phyloP scores from a whole-genome alignment of 371 early-diverging fungal genomes.

The Nematocida major region DNA sequence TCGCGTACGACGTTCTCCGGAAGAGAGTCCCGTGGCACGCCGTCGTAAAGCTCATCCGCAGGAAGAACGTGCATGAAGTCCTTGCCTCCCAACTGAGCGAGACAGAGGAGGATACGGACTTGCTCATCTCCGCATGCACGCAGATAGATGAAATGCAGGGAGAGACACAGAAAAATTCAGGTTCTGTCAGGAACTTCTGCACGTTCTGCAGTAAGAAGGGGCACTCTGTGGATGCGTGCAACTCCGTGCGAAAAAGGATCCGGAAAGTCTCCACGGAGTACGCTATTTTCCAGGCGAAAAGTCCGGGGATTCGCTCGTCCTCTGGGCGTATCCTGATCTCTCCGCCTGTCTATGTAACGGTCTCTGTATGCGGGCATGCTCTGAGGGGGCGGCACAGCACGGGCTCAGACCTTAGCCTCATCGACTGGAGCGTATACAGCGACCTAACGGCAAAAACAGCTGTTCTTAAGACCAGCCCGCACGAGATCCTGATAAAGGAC shows the following conservation, averaged over 20 bases:
- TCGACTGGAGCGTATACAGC: background rate
- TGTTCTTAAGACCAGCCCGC: background rate
- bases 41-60: background rate
- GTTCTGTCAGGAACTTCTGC: too few relatives aligned
- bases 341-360: background rate
- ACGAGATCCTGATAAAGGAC: background rate
- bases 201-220: conserved; percentile 15
- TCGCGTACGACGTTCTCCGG: background rate
- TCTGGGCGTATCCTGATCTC: too few relatives aligned
- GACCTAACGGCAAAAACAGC: background rate
- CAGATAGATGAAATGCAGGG: background rate
- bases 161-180: too few relatives aligned
- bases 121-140: background rate
- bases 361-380: background rate
- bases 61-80: background rate
- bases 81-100: background rate
- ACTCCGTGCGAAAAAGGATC: background rate
- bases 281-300: background rate
- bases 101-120: background rate
- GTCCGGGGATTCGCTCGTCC: too few relatives aligned
- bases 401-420: background rate
- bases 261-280: background rate
- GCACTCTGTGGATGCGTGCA: background rate
- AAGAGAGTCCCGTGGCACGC: background rate
- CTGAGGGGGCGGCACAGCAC: conserved; percentile 6